These are phyloP conservation scores for Fimicolochytrium jonesii DNA, from an alignment of 192 early-diverging fungal genomes.

Conservation along the genomic window DNA sequence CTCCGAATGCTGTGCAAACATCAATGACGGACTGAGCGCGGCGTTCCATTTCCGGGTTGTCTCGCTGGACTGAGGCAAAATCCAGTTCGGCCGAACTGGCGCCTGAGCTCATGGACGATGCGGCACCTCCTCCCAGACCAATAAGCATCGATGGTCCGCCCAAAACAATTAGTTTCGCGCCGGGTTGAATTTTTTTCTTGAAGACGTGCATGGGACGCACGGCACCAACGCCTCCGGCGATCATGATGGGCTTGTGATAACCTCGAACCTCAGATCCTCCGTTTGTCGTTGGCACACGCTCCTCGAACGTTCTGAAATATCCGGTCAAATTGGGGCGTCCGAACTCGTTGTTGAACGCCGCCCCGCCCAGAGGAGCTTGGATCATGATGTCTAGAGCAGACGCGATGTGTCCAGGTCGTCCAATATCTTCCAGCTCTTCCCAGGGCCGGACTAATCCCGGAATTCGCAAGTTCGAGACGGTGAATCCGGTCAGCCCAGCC, in stretches of 20 bases:
- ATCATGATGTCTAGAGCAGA: constrained; percentile 97
- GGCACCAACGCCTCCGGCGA: constrained; percentile 95
- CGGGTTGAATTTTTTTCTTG: constrained; percentile 81
- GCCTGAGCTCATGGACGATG: constrained; percentile 90
- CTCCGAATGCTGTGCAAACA: constrained; percentile 77
- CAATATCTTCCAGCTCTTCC: constrained; percentile 71
- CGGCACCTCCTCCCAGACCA: constrained; percentile 98
- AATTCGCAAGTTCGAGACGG: constrained; percentile 91
- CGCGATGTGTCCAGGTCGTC: constrained; percentile 86
- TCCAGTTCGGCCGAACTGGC: constrained; percentile 84
- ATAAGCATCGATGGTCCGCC: constrained; percentile 98
- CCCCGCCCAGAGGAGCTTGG: constrained; percentile 92
- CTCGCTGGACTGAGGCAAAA: constrained; percentile 97
- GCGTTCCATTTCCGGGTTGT: constrained; percentile 99
- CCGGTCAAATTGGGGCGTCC: constrained; percentile 92
- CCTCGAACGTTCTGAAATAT: constrained; percentile 91
- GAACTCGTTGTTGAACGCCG: constrained; percentile 99
- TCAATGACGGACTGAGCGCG: constrained; percentile 97
- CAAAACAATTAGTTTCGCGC: constrained; percentile 76
- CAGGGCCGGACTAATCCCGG: constrained; percentile 89
- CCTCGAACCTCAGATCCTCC: constrained; percentile 78
- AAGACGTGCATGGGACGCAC: constrained; percentile 85
- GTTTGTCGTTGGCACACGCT: constrained; percentile 35
- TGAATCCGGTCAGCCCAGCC: constrained; percentile 92
- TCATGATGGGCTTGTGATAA: constrained; percentile 99